Conservation (phyloP, 2,329 filamentous ascomycete species). For the Neoarthrinium moseri region DNA sequence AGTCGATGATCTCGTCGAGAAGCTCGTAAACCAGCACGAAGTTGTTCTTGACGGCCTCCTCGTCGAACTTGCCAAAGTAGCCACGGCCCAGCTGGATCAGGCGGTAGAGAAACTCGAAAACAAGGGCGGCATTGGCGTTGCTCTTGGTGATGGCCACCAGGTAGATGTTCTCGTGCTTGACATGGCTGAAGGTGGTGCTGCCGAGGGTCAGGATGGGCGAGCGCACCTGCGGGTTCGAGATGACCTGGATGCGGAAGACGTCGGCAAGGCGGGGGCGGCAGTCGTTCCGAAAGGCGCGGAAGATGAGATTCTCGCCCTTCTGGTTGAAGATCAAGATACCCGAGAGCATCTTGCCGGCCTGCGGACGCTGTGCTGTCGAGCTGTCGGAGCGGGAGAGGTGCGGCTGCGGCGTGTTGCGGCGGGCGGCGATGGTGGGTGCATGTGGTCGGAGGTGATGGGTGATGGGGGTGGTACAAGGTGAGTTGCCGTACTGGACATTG, state of each 20-base stretch:
- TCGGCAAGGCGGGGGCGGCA: slow-evolving; percentile 96
- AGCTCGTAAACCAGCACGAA: slow-evolving; percentile 98
- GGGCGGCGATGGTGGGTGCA: background rate
- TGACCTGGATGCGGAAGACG: slow-evolving; percentile 99
- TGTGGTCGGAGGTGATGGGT: background rate
- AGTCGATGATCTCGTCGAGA: slow-evolving; percentile 96
- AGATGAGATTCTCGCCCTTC: slow-evolving; percentile 99
- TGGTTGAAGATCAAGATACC: slow-evolving; percentile 98
- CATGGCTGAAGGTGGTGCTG: slow-evolving; percentile 98
- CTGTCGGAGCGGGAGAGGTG: slow-evolving; percentile 7
- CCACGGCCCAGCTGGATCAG: slow-evolving; percentile 86
- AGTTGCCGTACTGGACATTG: background rate
- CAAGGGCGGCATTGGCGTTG: slow-evolving; percentile 96
- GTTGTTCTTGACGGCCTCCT: slow-evolving; percentile 99
- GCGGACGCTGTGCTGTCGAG: slow-evolving; percentile 4
- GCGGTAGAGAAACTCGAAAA: slow-evolving; percentile 97
- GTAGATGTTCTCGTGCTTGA: slow-evolving; percentile 99
- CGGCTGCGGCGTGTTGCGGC: background rate
- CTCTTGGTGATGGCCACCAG: slow-evolving; percentile 96
- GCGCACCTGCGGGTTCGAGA: slow-evolving; percentile 95
- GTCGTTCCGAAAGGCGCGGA: slow-evolving; percentile 97
- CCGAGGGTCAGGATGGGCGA: slow-evolving; percentile 96
- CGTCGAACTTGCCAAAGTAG: slow-evolving; percentile 98
- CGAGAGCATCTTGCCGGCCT: slow-evolving; percentile 73
- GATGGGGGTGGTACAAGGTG: no score